These are phyloP conservation scores for Hymenoscyphus linearis DNA, from an alignment of 2,329 filamentous ascomycete species.

Conservation along the genomic window DNA sequence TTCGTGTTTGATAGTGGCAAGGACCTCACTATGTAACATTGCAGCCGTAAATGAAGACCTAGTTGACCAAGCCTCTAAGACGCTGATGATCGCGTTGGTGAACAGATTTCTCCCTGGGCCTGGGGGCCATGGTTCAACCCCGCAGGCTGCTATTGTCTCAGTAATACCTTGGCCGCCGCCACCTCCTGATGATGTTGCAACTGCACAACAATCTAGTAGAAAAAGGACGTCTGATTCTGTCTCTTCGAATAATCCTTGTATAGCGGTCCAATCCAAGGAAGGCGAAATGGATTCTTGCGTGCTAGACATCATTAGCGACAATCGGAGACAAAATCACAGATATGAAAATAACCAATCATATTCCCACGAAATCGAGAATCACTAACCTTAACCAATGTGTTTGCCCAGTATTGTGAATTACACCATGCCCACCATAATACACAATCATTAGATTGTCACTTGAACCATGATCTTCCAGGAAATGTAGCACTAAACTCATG, in stretches of 20 bases:
- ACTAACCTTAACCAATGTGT: conserved; percentile 19
- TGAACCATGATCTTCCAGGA: conserved; percentile 18
- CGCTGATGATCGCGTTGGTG: conserved; percentile 19
- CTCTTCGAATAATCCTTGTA: conserved; percentile 10
- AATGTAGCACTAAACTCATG: conserved; percentile 20
- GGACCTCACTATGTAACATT: conserved; percentile 22
- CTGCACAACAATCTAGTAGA: conserved; percentile 11
- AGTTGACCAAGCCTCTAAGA: conserved; percentile 19
- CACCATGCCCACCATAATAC: conserved; percentile 24
- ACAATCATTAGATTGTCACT: conserved; percentile 21
- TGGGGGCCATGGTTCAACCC: conserved; percentile 14
- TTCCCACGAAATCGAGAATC: background rate
- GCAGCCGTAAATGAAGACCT: conserved; percentile 19
- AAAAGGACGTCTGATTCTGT: conserved; percentile 11
- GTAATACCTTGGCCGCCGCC: conserved; percentile 7
- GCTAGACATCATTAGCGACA: background rate
- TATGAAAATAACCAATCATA: background rate
- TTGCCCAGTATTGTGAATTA: conserved; percentile 18
- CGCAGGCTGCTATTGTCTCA: conserved; percentile 20
- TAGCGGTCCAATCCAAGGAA: conserved; percentile 9
- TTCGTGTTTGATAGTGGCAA: conserved; percentile 9
- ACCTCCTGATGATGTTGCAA: background rate
- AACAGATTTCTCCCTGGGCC: conserved; percentile 17
- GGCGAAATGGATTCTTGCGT: conserved; percentile 8
- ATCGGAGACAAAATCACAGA: background rate